Evolutionary conservation across 108 stramenopile genomes (phyloP).

Genomic region (Fistulifera pelliculosa): DNA sequence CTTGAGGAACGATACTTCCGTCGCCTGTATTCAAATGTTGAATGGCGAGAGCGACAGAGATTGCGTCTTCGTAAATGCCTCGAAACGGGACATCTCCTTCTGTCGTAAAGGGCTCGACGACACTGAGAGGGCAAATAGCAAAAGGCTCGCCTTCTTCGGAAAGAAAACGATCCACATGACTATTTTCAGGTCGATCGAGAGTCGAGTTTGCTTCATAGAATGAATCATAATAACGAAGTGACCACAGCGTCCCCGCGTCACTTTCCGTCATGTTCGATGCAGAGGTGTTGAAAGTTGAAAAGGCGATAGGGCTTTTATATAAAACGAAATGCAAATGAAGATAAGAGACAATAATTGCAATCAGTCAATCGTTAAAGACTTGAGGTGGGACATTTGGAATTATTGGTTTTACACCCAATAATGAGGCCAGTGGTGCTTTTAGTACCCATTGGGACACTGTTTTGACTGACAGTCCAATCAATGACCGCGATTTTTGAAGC

Average conservation of each 20-base stretch:
- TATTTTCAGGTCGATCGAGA: constrained; percentile 1
- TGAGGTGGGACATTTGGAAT: too few relatives aligned
- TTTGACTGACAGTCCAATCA: too few relatives aligned
- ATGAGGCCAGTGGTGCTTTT: too few relatives aligned
- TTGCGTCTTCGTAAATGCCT: constrained; percentile 14
- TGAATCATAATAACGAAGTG: constrained; percentile 4
- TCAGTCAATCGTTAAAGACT: too few relatives aligned
- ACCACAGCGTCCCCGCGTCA: background rate
- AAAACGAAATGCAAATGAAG: too few relatives aligned
- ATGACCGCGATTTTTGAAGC: too few relatives aligned
- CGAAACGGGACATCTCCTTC: background rate
- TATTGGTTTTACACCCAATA: too few relatives aligned
- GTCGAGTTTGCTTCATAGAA: background rate
- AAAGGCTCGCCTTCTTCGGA: background rate
- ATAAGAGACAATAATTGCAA: too few relatives aligned
- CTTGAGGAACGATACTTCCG: constrained; percentile 23
- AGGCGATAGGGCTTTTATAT: too few relatives aligned
- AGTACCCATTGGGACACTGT: too few relatives aligned
- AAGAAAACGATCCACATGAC: constrained; percentile 1
- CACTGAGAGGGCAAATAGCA: constrained; percentile 2
- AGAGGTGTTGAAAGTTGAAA: too few relatives aligned
- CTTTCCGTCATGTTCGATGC: background rate
- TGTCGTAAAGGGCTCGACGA: constrained; percentile 1
- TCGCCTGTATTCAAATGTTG: constrained; percentile 43
- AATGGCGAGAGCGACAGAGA: constrained; percentile 28